Evolutionary conservation across 2,329 filamentous ascomycete species (phyloP).

Genomic region (Calonectria pauciramosa): DNA sequence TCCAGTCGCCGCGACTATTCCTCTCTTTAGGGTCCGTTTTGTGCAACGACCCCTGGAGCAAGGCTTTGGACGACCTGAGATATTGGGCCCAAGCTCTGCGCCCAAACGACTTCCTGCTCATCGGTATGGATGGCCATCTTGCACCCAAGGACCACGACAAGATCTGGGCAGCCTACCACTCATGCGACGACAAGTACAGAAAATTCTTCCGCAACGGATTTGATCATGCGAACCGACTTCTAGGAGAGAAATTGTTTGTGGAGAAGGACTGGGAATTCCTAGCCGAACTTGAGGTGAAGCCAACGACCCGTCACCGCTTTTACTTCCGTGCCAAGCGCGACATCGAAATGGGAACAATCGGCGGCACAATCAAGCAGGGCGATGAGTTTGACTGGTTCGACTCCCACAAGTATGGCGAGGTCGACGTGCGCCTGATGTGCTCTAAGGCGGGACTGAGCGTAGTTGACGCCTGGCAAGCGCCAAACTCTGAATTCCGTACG

Average conservation of each 20-base stretch:
- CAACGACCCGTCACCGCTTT: slow-evolving; percentile 57
- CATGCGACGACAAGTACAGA: slow-evolving; percentile 51
- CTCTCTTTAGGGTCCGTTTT: slow-evolving; percentile 58
- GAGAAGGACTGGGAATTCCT: slow-evolving; percentile 55
- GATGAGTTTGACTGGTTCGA: slow-evolving; percentile 60
- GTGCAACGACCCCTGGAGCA: slow-evolving; percentile 56
- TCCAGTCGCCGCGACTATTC: slow-evolving; percentile 52
- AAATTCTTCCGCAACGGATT: slow-evolving; percentile 57
- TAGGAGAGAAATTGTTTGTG: slow-evolving; percentile 51
- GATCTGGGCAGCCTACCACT: slow-evolving; percentile 57
- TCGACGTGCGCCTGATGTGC: slow-evolving; percentile 55
- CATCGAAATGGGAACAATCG: slow-evolving; percentile 44
- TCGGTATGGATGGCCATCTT: slow-evolving; percentile 59
- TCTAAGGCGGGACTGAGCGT: slow-evolving; percentile 54
- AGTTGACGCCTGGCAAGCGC: slow-evolving; percentile 53
- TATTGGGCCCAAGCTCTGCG: slow-evolving; percentile 54
- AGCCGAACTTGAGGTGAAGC: slow-evolving; percentile 52
- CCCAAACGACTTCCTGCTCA: slow-evolving; percentile 52
- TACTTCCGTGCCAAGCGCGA: slow-evolving; percentile 54
- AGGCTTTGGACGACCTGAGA: slow-evolving; percentile 52
- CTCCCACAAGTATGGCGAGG: slow-evolving; percentile 57
- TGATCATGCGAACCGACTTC: slow-evolving; percentile 52
- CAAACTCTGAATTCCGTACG: slow-evolving; percentile 56
- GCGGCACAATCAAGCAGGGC: slow-evolving; percentile 46
- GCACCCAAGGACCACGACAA: slow-evolving; percentile 50